Percentiles rank a stretch among this genome's conserved stretches.
Conservation (phyloP, 116 monocot species). For the Papilionanthe hybrid region DNA sequence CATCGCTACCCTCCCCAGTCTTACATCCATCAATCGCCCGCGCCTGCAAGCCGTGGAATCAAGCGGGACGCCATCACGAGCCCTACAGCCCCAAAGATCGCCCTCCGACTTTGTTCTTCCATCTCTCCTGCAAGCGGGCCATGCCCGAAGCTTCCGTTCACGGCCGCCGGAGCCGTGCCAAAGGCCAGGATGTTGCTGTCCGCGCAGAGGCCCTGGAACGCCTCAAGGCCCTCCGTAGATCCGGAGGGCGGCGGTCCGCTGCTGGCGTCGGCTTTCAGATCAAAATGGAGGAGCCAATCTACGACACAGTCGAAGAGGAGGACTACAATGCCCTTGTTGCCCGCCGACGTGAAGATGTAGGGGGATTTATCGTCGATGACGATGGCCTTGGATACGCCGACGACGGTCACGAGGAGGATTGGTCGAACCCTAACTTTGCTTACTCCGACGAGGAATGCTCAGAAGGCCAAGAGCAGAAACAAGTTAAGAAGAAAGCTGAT, state of each 20-base stretch:
- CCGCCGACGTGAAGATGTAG: slow-evolving; percentile 57
- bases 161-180: slow-evolving; percentile 33
- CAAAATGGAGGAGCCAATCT: slow-evolving; percentile 82
- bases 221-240: slow-evolving; percentile 44
- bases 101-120: too few relatives aligned
- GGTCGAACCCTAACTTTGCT: slow-evolving; percentile 43
- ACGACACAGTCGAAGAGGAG: slow-evolving; percentile 78
- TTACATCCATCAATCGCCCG: too few relatives aligned
- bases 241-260: slow-evolving; percentile 30
- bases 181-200: slow-evolving; percentile 27
- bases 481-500: slow-evolving; percentile 22
- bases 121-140: not conserved
- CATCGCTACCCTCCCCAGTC: too few relatives aligned
- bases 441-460: slow-evolving; percentile 39
- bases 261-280: slow-evolving; percentile 25
- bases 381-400: slow-evolving; percentile 84
- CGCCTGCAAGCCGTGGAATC: too few relatives aligned
- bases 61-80: too few relatives aligned
- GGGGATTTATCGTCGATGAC: slow-evolving; percentile 83
- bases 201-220: slow-evolving; percentile 55
- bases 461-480: slow-evolving; percentile 24
- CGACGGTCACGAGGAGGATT: slow-evolving; percentile 91
- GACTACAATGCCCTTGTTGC: slow-evolving; percentile 76
- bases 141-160: slow-evolving; percentile 32
- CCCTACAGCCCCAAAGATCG: too few relatives aligned